A percentile compares a stretch with the other conserved stretches of the same genome.
phyloP scores from a whole-genome alignment of 169 alveolate genomes.

The Cryptosporidium andersoni region DNA sequence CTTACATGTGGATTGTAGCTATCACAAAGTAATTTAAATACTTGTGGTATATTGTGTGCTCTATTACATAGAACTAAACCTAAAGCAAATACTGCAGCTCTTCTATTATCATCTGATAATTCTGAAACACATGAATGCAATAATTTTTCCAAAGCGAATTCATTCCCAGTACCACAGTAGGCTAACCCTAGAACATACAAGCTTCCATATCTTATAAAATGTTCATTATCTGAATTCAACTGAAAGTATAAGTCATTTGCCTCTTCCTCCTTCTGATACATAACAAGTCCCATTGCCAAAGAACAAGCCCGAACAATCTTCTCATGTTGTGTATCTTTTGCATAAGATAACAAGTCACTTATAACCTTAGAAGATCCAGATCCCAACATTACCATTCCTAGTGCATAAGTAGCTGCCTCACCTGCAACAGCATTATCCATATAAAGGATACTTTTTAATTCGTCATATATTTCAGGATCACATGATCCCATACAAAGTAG shows the following conservation, averaged over 20 bases:
- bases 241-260: constrained; percentile 91
- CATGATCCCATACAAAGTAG: constrained; percentile 89
- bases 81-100: constrained; percentile 97
- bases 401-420: constrained; percentile 97
- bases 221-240: constrained; percentile 89
- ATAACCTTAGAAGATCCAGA: constrained; percentile 87
- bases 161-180: constrained; percentile 94
- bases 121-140: constrained; percentile 96
- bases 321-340: constrained; percentile 97
- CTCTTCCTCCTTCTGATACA: constrained; percentile 91
- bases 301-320: constrained; percentile 96
- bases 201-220: constrained; percentile 97
- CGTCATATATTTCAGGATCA: constrained; percentile 84
- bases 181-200: constrained; percentile 97
- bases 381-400: constrained; percentile 93
- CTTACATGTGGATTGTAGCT: constrained; percentile 98
- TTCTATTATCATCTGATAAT: constrained; percentile 97
- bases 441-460: constrained; percentile 86
- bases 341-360: constrained; percentile 90
- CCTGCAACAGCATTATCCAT: constrained; percentile 95
- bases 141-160: constrained; percentile 90
- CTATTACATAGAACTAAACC: constrained; percentile 89
- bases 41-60: constrained; percentile 87
- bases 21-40: constrained; percentile 89
- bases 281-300: constrained; percentile 91